phyloP scores from a whole-genome alignment of 2,329 filamentous ascomycete species.

The Tolypocladium cylindrosporum region DNA sequence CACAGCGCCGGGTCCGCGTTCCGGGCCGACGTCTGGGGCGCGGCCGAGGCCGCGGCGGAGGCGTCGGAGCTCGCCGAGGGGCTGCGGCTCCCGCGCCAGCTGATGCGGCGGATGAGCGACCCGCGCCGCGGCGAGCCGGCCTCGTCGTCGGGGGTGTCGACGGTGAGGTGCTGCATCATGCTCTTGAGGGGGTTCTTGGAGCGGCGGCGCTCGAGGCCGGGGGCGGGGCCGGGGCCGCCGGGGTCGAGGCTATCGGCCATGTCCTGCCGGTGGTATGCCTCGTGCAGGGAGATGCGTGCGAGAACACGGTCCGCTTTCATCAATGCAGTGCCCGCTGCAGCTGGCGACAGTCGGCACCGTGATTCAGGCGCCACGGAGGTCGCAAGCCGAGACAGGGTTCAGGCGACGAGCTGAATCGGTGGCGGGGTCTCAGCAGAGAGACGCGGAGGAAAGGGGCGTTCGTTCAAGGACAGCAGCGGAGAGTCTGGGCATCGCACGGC shows the following conservation, averaged over 20 bases:
- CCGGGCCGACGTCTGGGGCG: constrained; percentile 11
- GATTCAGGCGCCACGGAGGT: neutral
- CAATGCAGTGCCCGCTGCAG: neutral
- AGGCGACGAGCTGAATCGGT: neutral
- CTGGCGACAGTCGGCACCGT: neutral
- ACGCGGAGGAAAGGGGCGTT: neutral
- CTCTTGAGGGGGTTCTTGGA: constrained; percentile 24
- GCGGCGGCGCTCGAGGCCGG: constrained; percentile 17
- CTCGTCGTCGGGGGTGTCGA: constrained; percentile 19
- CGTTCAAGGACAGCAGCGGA: neutral
- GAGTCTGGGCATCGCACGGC: neutral
- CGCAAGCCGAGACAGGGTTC: neutral
- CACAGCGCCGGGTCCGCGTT: constrained; percentile 20
- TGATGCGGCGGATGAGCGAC: constrained; percentile 24
- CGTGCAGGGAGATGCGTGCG: neutral
- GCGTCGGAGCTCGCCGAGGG: constrained; percentile 23
- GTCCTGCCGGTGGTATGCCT: too few species aligned
- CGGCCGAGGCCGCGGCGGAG: constrained; percentile 1
- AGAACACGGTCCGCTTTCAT: neutral
- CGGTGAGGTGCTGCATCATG: constrained; percentile 27
- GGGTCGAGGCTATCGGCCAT: constrained; percentile 15
- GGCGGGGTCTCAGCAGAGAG: neutral
- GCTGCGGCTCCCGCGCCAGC: constrained; percentile 24
- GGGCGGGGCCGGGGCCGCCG: constrained; percentile 10
- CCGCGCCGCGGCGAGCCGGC: constrained; percentile 15